phyloP scores from a whole-genome alignment of 345 rosid species.

The Dipteronia sinensis region DNA sequence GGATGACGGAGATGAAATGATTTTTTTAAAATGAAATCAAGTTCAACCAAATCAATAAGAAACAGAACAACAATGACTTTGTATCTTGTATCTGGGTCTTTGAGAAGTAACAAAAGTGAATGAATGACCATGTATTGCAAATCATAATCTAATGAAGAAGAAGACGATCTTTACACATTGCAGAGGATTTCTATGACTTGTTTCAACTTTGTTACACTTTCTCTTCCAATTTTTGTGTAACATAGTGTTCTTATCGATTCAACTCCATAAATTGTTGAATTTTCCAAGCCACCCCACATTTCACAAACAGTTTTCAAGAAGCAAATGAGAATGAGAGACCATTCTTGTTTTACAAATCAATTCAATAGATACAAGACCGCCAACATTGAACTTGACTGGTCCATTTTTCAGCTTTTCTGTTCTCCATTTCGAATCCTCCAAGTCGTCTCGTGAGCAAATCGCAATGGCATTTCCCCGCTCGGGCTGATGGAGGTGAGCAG shows the following conservation, averaged over 20 bases:
- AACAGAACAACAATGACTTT: conserved; percentile 44
- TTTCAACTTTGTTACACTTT: conserved; percentile 36
- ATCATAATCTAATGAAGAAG: conserved; percentile 31
- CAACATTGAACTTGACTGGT: conserved; percentile 67
- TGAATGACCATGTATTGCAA: conserved; percentile 70
- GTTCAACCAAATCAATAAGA: conserved; percentile 69
- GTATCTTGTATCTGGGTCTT: conserved; percentile 56
- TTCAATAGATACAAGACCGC: conserved; percentile 67
- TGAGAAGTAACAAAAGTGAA: conserved; percentile 61
- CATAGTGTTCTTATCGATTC: conserved; percentile 61
- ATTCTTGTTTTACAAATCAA: conserved; percentile 60
- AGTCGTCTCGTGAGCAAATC: conserved; percentile 73
- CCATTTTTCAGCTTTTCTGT: conserved; percentile 81
- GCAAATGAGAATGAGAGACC: conserved; percentile 49
- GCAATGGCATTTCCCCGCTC: conserved; percentile 53
- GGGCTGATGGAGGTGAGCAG: too few species aligned
- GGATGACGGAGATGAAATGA: too few species aligned
- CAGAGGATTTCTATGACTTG: conserved; percentile 52
- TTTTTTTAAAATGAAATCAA: conserved; percentile 7
- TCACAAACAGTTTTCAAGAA: conserved; percentile 49
- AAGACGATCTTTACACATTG: conserved; percentile 63
- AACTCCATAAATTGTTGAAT: conserved; percentile 50
- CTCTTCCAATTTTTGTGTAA: conserved; percentile 70
- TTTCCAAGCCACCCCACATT: conserved; percentile 74
- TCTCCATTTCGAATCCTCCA: conserved; percentile 63